Conservation (phyloP, 2,329 filamentous ascomycete genomes). For the Leptosphaerulina australis region DNA sequence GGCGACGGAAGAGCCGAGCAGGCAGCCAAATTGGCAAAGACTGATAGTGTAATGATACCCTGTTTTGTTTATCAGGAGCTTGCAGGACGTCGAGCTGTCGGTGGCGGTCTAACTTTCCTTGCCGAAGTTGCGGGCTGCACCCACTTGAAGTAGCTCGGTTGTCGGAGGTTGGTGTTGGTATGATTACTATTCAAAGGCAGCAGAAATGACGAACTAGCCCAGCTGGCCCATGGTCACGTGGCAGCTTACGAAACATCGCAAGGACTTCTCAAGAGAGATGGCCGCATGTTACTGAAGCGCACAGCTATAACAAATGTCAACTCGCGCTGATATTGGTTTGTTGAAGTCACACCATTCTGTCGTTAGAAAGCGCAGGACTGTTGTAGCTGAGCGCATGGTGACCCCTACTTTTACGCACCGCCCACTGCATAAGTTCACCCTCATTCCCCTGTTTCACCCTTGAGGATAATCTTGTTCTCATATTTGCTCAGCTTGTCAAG, state of each 20-base stretch:
- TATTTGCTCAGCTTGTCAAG: background rate
- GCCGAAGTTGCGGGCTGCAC: constrained; percentile 1
- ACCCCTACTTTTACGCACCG: background rate
- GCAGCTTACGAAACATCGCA: constrained; percentile 4
- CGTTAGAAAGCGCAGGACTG: no score
- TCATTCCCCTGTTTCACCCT: background rate
- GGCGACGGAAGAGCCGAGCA: background rate
- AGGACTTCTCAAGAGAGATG: background rate
- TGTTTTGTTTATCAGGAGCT: background rate
- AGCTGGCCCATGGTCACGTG: constrained; percentile 8
- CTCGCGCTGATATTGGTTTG: no score
- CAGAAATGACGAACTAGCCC: background rate
- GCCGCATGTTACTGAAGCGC: background rate
- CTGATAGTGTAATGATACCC: background rate
- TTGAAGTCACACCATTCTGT: no score
- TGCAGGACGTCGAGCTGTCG: background rate
- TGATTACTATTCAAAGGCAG: constrained; percentile 15
- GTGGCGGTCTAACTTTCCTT: background rate
- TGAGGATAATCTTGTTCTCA: background rate
- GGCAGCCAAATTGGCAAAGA: background rate
- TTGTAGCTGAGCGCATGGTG: no score
- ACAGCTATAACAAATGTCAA: no score
- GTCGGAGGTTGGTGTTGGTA: background rate
- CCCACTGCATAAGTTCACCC: background rate
- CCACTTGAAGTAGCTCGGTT: background rate